These are phyloP conservation scores for Claviceps purpurea DNA, from an alignment of 2,329 filamentous ascomycete species.

Conservation along the genomic window DNA sequence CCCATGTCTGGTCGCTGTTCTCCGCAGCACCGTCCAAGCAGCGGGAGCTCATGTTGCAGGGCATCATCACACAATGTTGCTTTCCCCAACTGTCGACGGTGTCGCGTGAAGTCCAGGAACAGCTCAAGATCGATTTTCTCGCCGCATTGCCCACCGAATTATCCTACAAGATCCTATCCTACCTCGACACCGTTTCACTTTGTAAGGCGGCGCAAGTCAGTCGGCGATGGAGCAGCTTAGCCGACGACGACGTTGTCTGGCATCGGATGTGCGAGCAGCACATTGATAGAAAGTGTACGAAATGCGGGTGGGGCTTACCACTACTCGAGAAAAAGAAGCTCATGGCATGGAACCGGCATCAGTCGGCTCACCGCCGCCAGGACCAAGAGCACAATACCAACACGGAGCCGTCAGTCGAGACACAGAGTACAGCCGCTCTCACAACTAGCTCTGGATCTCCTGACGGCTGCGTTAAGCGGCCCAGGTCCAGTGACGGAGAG, in stretches of 20 bases:
- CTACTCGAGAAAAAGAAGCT: constrained; percentile 79
- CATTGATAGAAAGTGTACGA: constrained; percentile 84
- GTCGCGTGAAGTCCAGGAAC: constrained; percentile 77
- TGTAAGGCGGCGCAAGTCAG: constrained; percentile 96
- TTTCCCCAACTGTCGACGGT: constrained; percentile 94
- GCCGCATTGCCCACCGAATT: constrained; percentile 79
- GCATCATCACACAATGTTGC: constrained; percentile 91
- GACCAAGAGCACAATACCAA: constrained; percentile 3
- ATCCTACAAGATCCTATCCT: constrained; percentile 84
- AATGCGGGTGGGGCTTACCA: constrained; percentile 91
- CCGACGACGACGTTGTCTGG: constrained; percentile 98
- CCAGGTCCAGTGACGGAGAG: constrained; percentile 17
- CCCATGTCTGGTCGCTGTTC: constrained; percentile 95
- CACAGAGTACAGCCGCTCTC: constrained; percentile 3
- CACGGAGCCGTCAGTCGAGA: constrained; percentile 13
- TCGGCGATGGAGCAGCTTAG: constrained; percentile 70
- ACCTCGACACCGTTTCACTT: constrained; percentile 82
- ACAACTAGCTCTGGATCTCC: constrained; percentile 9
- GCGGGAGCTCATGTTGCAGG: constrained; percentile 89
- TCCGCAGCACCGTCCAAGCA: constrained; percentile 90
- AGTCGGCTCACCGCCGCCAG: constrained; percentile 19
- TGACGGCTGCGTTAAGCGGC: constrained; percentile 21
- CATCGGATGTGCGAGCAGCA: constrained; percentile 95
- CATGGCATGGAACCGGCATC: constrained; percentile 75
- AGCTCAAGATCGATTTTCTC: constrained; percentile 96